Base-by-base conservation (phyloP, 208 protist species). In the Polymyxa betae region DNA sequence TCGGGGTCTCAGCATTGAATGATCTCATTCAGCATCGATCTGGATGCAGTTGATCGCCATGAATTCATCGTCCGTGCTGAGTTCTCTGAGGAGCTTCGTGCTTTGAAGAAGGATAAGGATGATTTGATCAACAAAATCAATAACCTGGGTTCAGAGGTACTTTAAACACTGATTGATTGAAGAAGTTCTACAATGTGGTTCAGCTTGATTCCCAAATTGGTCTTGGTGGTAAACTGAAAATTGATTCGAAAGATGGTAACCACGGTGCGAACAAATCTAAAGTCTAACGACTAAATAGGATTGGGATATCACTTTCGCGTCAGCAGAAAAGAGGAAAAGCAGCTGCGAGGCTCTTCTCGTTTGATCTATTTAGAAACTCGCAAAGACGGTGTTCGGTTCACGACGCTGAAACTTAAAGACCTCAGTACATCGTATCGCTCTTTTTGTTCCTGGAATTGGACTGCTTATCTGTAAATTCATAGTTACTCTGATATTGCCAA, bases 371-470 rank as follows among this genome's bases (percentile, higher is more conserved):
- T 96, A 0, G 95, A 94, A 90, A 98, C 97, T 20, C 94, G 95
- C 46, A 98, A 98, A 93, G 97, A 98, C 92, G 97, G 97, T 54
- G 95, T 98, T 12, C 94, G 96, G n/a, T 98, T 99, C 92, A 96
- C 95, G 0, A 95, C 77, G 38, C 5, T 92, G 0, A 45, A 49
- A 41, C 72, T 96, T 49, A 95, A 94, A 0, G 94, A 96, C 35
- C 92, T 95, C 24, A 90, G 44, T 60, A 24, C 49, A 60, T 60
- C 49, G 49, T 60, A 60, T 24, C 24, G 49, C 24, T 5, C 12
- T 60, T 24, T 24, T 29, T 29, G 5, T 60, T 60, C 5, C 5
- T 24, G 24, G 5, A 24, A 29, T 60, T 60, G 5, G n/a, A n/a
- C 49, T 60, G 12, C 24, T 60, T 60, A 24, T 60, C 49, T 60